Conservation (phyloP, 2,329 filamentous ascomycete species). For the Xylariomycetidae sp. region DNA sequence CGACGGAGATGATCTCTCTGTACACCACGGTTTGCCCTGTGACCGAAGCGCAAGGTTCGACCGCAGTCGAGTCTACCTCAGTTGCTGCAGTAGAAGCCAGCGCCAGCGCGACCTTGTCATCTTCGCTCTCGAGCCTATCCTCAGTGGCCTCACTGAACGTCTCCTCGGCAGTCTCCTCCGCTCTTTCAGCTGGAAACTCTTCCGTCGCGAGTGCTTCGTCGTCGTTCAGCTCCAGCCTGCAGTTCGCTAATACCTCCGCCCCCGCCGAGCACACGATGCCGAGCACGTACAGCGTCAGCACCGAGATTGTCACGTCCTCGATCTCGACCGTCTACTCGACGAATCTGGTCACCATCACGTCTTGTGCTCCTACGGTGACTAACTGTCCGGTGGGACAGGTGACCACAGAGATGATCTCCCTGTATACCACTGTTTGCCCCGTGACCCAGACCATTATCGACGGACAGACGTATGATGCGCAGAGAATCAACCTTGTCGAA, state of each 20-base stretch:
- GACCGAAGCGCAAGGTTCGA: conserved; percentile 7
- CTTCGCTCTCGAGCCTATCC: conserved; percentile 2
- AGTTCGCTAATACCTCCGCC: not conserved
- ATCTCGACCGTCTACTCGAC: conserved; percentile 27
- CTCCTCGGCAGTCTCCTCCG: conserved; percentile 5
- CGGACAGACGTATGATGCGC: conserved; percentile 20
- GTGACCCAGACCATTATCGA: conserved; percentile 26
- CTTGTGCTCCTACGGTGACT: conserved; percentile 20
- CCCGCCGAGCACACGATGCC: conserved; percentile 16
- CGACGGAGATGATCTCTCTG: conserved; percentile 20
- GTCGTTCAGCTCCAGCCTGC: conserved; percentile 8
- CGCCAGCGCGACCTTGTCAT: conserved; percentile 6
- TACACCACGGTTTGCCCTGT: conserved; percentile 20
- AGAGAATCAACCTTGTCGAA: conserved; percentile 4
- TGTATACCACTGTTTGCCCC: conserved; percentile 28
- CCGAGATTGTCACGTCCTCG: conserved; percentile 21
- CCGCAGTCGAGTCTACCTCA: conserved; percentile 8
- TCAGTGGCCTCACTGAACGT: conserved; percentile 8
- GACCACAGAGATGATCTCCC: conserved; percentile 23
- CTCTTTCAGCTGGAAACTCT: too few species aligned
- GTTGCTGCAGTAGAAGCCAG: conserved; percentile 2
- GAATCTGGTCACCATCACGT: conserved; percentile 22
- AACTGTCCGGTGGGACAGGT: conserved; percentile 25
- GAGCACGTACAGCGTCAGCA: conserved; percentile 24
- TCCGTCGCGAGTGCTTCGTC: conserved; percentile 11